Evolutionary conservation across 306 rosid genomes (phyloP).

Genomic region (Glycyrrhiza uralensis): DNA sequence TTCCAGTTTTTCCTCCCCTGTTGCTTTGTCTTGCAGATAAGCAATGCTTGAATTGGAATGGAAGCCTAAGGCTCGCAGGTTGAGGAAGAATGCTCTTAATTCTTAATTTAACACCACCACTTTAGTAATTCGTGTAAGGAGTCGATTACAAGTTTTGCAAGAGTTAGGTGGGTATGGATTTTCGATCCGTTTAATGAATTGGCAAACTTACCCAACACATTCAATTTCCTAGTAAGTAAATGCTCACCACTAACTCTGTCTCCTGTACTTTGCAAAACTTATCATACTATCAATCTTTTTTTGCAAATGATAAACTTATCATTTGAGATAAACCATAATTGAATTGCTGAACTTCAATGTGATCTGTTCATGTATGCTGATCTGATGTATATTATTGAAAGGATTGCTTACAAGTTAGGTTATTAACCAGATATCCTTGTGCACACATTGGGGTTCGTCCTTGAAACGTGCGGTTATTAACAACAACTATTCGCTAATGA

Average conservation of each 20-base stretch:
- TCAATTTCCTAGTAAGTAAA: neutral
- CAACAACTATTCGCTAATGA: neutral
- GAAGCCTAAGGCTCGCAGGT: constrained; percentile 46
- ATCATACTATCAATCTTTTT: neutral
- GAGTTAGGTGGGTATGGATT: constrained; percentile 37
- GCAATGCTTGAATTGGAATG: constrained; percentile 80
- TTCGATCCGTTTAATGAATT: neutral
- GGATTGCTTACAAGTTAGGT: constrained; percentile 3
- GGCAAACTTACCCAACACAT: neutral
- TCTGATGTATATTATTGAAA: neutral
- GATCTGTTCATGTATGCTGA: neutral
- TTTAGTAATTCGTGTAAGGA: constrained; percentile 13
- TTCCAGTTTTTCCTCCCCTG: neutral
- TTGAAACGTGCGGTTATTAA: constrained; percentile 12
- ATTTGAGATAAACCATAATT: neutral
- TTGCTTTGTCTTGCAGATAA: constrained; percentile 73
- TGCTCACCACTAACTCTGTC: neutral
- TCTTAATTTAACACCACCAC: constrained; percentile 27
- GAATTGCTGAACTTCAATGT: neutral
- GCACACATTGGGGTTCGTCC: neutral
- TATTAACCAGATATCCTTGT: neutral
- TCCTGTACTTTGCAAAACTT: neutral
- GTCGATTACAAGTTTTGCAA: constrained; percentile 35
- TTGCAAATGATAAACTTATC: neutral
- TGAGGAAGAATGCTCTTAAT: constrained; percentile 20